Percentiles rank a stretch among this genome's conserved stretches.
Conservation (phyloP, 1,284 basidiomycete genomes). For the Moesziomyces sp. region DNA sequence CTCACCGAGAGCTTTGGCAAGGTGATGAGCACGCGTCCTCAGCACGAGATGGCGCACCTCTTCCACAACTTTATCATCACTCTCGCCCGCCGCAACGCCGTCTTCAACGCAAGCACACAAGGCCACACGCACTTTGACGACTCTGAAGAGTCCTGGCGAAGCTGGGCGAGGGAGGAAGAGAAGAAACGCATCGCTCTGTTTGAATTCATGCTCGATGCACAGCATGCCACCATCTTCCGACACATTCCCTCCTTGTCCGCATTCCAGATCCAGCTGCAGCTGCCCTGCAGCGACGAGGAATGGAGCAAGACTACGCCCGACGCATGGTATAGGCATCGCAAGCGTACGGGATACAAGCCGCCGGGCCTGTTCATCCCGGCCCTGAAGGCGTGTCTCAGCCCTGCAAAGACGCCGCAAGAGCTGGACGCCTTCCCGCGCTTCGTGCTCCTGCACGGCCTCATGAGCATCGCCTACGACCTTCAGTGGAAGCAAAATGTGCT, state of each 20-base stretch:
- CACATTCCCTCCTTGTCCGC: constrained; percentile 54
- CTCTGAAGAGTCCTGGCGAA: constrained; percentile 50
- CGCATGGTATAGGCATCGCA: constrained; percentile 42
- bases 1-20: constrained; percentile 56
- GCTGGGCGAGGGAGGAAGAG: constrained; percentile 56
- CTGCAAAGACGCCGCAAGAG: constrained; percentile 48
- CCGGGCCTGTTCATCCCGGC: constrained; percentile 49
- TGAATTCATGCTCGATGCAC: constrained; percentile 54
- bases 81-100: constrained; percentile 53
- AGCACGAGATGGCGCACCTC: constrained; percentile 59
- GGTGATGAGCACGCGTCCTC: constrained; percentile 55
- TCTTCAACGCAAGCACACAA: constrained; percentile 45
- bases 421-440: constrained; percentile 51
- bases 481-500: constrained; percentile 58
- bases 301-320: constrained; percentile 50
- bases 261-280: constrained; percentile 51
- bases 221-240: constrained; percentile 55
- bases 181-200: constrained; percentile 57
- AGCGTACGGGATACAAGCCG: constrained; percentile 42
- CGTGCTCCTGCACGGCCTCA: constrained; percentile 53
- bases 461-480: constrained; percentile 58
- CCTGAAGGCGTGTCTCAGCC: constrained; percentile 50
- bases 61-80: constrained; percentile 61
- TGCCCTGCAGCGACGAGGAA: constrained; percentile 52
- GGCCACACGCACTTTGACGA: constrained; percentile 34